A percentile compares a stretch with the other conserved stretches of the same genome.
Evolutionary conservation across 1,284 basidiomycete species (phyloP).

Genomic region (Apiotrichum akiyoshidainum): DNA sequence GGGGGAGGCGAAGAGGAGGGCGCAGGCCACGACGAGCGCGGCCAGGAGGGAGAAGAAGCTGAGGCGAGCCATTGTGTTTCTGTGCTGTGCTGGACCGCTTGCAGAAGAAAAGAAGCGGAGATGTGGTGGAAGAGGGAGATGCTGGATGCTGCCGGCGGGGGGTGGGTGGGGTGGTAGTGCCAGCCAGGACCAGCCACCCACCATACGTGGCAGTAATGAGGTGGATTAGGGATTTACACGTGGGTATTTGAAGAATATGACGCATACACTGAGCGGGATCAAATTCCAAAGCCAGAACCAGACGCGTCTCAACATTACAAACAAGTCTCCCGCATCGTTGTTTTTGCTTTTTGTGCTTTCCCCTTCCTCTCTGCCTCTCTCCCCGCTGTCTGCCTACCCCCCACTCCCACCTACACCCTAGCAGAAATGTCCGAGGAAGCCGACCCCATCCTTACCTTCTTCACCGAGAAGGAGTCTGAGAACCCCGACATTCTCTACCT

Average conservation of each 20-base stretch:
- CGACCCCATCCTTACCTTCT: conserved; percentile 73
- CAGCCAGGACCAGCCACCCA: too few species aligned
- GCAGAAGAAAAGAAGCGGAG: background rate
- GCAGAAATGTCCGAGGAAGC: conserved; percentile 57
- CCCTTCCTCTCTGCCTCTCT: background rate
- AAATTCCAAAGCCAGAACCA: background rate
- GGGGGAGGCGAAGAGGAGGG: conserved; percentile 45
- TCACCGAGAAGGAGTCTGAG: conserved; percentile 61
- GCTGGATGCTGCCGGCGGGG: too few species aligned
- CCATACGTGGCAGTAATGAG: background rate
- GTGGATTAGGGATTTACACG: too few species aligned
- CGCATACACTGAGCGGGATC: background rate
- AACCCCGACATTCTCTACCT: conserved; percentile 59
- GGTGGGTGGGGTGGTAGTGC: too few species aligned
- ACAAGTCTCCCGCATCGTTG: too few species aligned
- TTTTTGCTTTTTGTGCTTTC: background rate
- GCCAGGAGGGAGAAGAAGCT: conserved; percentile 64
- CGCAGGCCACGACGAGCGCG: conserved; percentile 62
- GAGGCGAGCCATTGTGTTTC: conserved; percentile 54
- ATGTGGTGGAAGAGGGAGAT: background rate
- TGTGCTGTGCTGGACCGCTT: background rate
- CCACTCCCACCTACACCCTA: conserved; percentile 29
- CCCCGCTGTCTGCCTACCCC: background rate
- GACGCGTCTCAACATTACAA: background rate
- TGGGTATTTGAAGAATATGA: too few species aligned